These are phyloP conservation scores for Chrysoporthe deuterocubensis DNA, from an alignment of 2,329 filamentous ascomycete species.

Conservation along the genomic window DNA sequence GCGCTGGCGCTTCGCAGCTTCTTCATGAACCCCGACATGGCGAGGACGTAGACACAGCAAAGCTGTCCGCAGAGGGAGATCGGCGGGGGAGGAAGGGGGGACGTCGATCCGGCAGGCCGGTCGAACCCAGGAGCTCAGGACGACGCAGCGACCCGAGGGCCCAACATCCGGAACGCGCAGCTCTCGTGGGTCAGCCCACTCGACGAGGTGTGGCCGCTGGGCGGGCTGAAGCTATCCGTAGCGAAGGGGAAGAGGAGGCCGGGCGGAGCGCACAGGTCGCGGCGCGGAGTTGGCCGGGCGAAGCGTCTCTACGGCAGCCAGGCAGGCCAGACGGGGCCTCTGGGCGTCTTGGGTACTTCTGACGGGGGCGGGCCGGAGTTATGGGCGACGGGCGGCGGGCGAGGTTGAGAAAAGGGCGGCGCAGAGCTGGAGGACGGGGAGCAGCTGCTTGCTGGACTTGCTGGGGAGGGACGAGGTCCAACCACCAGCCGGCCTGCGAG, in stretches of 20 bases:
- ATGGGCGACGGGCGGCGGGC: not conserved
- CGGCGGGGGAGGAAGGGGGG: slow-evolving; percentile 6
- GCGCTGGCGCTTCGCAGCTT: slow-evolving; percentile 60
- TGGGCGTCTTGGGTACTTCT: not conserved
- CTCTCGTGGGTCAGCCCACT: slow-evolving; percentile 19
- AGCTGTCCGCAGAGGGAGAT: slow-evolving; percentile 6
- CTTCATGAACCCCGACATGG: slow-evolving; percentile 62
- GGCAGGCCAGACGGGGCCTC: not conserved
- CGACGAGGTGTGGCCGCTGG: slow-evolving; percentile 7
- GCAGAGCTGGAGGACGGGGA: not conserved
- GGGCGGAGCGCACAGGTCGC: not conserved
- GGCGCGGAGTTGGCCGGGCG: not conserved
- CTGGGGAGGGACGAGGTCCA: not conserved
- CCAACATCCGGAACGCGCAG: slow-evolving; percentile 28
- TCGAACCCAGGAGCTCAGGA: slow-evolving; percentile 26
- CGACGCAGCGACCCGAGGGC: slow-evolving; percentile 17
- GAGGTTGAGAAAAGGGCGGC: not conserved
- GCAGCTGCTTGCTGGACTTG: not conserved
- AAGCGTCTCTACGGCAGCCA: not conserved
- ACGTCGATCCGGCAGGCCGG: slow-evolving; percentile 26
- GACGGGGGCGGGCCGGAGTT: slow-evolving; percentile 1
- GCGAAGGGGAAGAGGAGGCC: not conserved
- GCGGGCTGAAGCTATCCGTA: not conserved
- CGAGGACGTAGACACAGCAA: slow-evolving; percentile 8
- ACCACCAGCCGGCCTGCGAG: not conserved